Percentiles rank a stretch among this genome's conserved stretches.
Conservation (phyloP, 345 rosid genomes). For the Citrus cavaleriei region DNA sequence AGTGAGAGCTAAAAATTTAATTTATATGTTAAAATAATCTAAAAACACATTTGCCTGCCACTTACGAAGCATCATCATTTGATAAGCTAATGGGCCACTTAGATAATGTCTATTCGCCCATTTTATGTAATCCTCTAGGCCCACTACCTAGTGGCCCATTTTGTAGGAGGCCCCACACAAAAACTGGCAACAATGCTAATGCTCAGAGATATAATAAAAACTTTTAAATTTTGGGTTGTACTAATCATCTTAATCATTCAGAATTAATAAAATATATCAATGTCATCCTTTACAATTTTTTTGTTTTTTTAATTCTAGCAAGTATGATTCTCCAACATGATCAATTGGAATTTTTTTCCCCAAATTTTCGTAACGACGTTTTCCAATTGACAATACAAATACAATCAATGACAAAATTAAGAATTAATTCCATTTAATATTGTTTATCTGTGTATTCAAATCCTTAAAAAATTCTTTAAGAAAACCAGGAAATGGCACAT, state of each 20-base stretch:
- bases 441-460: not conserved
- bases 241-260: not conserved
- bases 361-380: not conserved
- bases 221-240: not conserved
- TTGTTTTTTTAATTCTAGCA: not conserved
- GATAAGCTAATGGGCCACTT: not conserved
- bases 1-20: not conserved
- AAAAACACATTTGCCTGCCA: not conserved
- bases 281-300: not conserved
- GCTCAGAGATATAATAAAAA: not conserved
- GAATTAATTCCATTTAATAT: not conserved
- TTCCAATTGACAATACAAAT: not conserved
- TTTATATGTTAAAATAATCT: not conserved
- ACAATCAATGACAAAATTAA: not conserved
- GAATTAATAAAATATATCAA: not conserved
- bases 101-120: not conserved
- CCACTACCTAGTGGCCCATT: not conserved
- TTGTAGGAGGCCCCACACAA: not conserved
- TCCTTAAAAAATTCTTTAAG: not conserved
- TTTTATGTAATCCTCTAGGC: not conserved
- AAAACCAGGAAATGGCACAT: not conserved
- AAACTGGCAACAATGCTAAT: not conserved
- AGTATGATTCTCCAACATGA: not conserved
- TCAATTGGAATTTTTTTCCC: too few relatives aligned
- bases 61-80: not conserved